These are phyloP conservation scores for Yamadazyma atlantica DNA, from an alignment of 1,139 yeast genomes.

Conservation along the genomic window DNA sequence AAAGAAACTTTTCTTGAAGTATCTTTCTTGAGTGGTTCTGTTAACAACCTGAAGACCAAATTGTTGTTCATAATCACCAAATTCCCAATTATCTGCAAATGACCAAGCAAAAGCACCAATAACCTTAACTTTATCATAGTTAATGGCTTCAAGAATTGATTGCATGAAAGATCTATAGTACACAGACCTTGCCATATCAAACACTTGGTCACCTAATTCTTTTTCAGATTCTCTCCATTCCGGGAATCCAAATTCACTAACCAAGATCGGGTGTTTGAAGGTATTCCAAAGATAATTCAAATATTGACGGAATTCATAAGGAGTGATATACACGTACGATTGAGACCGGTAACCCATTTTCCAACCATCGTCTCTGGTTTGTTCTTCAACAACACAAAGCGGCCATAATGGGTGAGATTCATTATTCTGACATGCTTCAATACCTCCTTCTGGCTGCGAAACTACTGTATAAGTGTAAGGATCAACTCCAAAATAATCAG, in stretches of 20 bases:
- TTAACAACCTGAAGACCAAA: constrained; percentile 37
- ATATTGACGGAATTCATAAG: constrained; percentile 18
- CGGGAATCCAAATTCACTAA: constrained; percentile 37
- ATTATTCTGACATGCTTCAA: constrained; percentile 19
- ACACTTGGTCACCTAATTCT: constrained; percentile 23
- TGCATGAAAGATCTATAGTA: constrained; percentile 30
- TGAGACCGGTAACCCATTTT: constrained; percentile 21
- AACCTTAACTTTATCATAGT: constrained; percentile 27
- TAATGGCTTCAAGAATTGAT: constrained; percentile 23
- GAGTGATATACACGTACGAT: constrained; percentile 23
- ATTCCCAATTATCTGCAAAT: constrained; percentile 30
- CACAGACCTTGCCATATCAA: constrained; percentile 27
- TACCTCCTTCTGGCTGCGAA: constrained; percentile 22
- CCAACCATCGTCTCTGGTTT: constrained; percentile 4
- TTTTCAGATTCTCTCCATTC: constrained; percentile 29
- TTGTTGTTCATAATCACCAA: constrained; percentile 29
- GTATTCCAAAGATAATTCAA: constrained; percentile 22
- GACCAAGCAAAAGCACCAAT: constrained; percentile 37
- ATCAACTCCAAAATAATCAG: constrained; percentile 37
- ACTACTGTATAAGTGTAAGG: constrained; percentile 29
- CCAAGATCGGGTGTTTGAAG: constrained; percentile 20
- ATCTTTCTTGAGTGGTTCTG: constrained; percentile 28
- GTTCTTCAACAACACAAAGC: constrained; percentile 1
- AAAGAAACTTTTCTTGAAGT: constrained; percentile 34
- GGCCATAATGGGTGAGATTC: constrained; percentile 18